Evolutionary conservation across 148 eudicot genomes (phyloP).

Genomic region (Arbutus unedo): DNA sequence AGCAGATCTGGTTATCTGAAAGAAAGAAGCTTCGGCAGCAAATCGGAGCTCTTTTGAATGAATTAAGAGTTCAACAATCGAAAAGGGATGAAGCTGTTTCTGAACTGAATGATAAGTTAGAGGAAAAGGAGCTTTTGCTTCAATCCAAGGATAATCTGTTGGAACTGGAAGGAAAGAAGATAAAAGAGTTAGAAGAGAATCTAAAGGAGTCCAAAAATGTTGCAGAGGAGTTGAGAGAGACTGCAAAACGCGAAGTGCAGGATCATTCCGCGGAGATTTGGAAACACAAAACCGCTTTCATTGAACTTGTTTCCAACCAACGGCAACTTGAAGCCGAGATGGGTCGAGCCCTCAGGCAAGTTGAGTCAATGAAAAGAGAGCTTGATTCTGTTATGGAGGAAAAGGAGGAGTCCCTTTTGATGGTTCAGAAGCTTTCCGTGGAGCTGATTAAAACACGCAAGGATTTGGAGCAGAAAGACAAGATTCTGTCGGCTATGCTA

Average conservation of each 20-base stretch:
- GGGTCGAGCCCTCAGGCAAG: conserved; percentile 71
- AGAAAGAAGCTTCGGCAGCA: conserved; percentile 62
- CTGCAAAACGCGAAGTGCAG: conserved; percentile 46
- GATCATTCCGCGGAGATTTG: conserved; percentile 55
- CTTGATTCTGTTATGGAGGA: conserved; percentile 57
- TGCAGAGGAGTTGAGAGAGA: conserved; percentile 59
- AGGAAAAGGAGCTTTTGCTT: conserved; percentile 40
- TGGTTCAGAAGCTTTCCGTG: conserved; percentile 60
- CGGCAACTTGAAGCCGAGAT: conserved; percentile 86
- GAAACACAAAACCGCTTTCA: conserved; percentile 80
- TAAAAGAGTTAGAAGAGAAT: conserved; percentile 53
- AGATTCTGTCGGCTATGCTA: conserved; percentile 69
- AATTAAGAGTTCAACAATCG: conserved; percentile 45
- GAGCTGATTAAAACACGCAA: conserved; percentile 55
- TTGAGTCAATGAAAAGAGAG: conserved; percentile 64
- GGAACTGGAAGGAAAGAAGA: conserved; percentile 49
- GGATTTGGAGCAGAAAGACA: conserved; percentile 78
- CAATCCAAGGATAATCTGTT: conserved; percentile 51
- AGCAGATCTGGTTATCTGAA: conserved; percentile 79
- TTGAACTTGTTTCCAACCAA: conserved; percentile 88
- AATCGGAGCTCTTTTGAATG: conserved; percentile 55
- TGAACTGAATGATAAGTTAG: conserved; percentile 51
- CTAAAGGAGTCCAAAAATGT: conserved; percentile 36
- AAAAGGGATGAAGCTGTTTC: conserved; percentile 41
- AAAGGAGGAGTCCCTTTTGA: conserved; percentile 65